Base-by-base conservation (phyloP, 345 rosid genomes). In the Clausena lansium region DNA sequence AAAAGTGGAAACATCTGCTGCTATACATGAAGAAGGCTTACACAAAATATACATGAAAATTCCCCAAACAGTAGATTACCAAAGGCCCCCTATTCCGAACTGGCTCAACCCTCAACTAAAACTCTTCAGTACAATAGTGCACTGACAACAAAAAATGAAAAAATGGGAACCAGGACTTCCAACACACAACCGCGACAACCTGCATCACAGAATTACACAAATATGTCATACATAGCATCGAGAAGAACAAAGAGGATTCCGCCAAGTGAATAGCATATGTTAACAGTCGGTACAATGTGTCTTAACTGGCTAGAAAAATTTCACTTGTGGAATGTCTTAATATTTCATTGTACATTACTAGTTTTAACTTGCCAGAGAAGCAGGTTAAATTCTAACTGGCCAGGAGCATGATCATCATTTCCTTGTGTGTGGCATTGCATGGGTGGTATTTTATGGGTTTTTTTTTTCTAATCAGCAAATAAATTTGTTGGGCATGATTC, bases 131-230 rank as follows among this genome's bases (percentile, higher is more conserved):
- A 84, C 84, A 87, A 55, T 76, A 89, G 76, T 79, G 90, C 70
- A 81, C 87, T 65, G 74, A 87, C 86, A 77, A 85, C 74, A 80
- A 89, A 89, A 81, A 93, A 82, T 90, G 88, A 93, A 92, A 89
- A 81, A 85, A 92, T 85, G 80, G 89, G 81, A 60, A 84, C 82
- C 80, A 79, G 68, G n/a, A 69, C 52, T 84, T 87, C 90, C 82
- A 87, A 50, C 61, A 76, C 84, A 67, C 81, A 77, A 69, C 80
- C 68, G 33, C 82, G 83, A 76, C 80, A 82, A 69, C 99, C 99
- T 95, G 96, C 93, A 85, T 62, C 52, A 39, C 32, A 54, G 32
- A 47, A 73, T 54, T 10, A 69, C 39, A 62, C 0, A 22, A 28
- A 24, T 0, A 36, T 7, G 13, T 79, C 20, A 77, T 70, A 9